Conservation (phyloP, 75 land plant species). For the Azolla pinnata region DNA sequence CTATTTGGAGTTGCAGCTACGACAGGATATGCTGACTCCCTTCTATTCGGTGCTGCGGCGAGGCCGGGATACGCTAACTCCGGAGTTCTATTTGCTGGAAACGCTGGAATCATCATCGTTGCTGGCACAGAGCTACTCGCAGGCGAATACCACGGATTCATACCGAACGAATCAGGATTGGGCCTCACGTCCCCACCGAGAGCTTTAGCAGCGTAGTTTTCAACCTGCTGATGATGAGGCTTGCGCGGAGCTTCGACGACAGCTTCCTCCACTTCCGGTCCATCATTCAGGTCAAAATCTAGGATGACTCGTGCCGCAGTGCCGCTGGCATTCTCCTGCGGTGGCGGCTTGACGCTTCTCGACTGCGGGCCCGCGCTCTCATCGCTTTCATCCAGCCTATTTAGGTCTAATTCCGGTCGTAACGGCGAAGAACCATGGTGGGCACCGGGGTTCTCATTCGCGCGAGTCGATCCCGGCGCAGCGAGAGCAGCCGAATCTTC, state of each 20-base stretch:
- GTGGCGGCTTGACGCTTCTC: background rate
- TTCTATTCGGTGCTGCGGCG: constrained; percentile 46
- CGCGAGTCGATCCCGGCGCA: background rate
- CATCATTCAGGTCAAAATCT: constrained; percentile 85
- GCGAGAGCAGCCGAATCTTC: constrained; percentile 30
- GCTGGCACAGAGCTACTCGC: constrained; percentile 35
- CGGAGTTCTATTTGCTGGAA: constrained; percentile 30
- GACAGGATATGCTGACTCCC: constrained; percentile 38
- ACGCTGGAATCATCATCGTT: constrained; percentile 45
- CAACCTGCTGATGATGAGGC: constrained; percentile 19
- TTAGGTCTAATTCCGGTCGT: constrained; percentile 76
- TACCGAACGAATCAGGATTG: constrained; percentile 3
- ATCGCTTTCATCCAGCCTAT: constrained; percentile 50
- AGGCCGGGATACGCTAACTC: constrained; percentile 40
- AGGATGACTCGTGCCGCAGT: constrained; percentile 22
- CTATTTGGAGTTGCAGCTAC: no score
- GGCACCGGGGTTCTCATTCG: background rate
- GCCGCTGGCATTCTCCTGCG: constrained; percentile 13
- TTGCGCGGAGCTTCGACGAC: constrained; percentile 22
- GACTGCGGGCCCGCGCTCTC: background rate
- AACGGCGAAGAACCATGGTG: constrained; percentile 16
- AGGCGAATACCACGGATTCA: constrained; percentile 60
- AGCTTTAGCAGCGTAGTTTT: background rate
- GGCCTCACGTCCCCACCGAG: constrained; percentile 10
- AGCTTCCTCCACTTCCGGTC: constrained; percentile 61